phyloP scores from a whole-genome alignment of 331 rosid species.

The Ulmus americana region DNA sequence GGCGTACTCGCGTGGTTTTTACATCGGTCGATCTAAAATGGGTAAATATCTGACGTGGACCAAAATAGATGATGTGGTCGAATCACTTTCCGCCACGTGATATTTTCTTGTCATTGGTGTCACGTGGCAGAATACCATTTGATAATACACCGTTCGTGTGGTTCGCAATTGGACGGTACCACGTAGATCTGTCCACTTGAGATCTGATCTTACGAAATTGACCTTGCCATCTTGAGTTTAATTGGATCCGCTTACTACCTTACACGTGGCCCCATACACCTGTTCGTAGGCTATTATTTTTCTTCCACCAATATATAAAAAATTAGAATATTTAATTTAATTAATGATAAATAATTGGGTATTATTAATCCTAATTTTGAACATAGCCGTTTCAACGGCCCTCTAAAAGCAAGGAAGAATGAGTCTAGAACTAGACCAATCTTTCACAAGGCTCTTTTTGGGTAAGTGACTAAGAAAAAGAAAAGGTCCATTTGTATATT shows the following conservation, averaged over 20 bases:
- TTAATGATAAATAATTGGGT: too few relatives aligned
- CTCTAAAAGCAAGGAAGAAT: too few relatives aligned
- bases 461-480: too few relatives aligned
- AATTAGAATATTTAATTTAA: too few relatives aligned
- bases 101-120: slow-evolving; percentile 22
- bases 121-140: slow-evolving; percentile 38
- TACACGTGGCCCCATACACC: not conserved
- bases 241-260: not conserved
- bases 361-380: too few relatives aligned
- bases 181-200: slow-evolving; percentile 13
- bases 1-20: not conserved
- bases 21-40: slow-evolving; percentile 18
- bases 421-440: too few relatives aligned
- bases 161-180: slow-evolving; percentile 12
- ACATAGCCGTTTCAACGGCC: too few relatives aligned
- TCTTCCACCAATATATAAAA: too few relatives aligned
- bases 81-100: not conserved
- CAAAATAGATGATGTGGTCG: not conserved
- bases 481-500: too few relatives aligned
- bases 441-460: too few relatives aligned
- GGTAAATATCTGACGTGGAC: slow-evolving; percentile 23
- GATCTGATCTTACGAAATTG: slow-evolving; percentile 13
- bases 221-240: not conserved
- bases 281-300: too few relatives aligned
- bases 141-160: not conserved